A percentile compares a stretch with the other conserved stretches of the same genome.
phyloP scores from a whole-genome alignment of 2,329 filamentous ascomycete genomes.

The Pseudogymnoascus sp. region DNA sequence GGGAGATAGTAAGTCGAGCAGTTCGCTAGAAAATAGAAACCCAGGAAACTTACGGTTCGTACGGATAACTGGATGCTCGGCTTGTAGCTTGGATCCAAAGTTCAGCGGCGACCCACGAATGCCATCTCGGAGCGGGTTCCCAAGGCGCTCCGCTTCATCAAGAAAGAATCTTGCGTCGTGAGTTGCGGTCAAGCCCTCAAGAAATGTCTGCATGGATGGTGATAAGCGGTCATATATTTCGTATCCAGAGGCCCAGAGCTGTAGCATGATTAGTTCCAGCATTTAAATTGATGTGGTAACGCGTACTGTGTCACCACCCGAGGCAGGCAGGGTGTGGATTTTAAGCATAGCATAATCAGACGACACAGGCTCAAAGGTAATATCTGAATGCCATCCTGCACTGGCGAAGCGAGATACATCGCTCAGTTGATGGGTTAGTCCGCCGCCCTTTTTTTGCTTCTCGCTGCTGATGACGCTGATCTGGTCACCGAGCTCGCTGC shows the following conservation, averaged over 20 bases:
- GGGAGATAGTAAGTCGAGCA: neutral
- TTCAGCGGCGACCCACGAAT: constrained; percentile 51
- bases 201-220: constrained; percentile 38
- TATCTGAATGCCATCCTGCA: constrained; percentile 46
- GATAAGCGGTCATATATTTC: constrained; percentile 51
- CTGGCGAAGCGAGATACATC: constrained; percentile 43
- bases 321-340: constrained; percentile 39
- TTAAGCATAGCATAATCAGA: constrained; percentile 48
- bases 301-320: constrained; percentile 37
- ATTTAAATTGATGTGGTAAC: neutral
- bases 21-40: neutral
- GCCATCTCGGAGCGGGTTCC: constrained; percentile 30
- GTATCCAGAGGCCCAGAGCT: constrained; percentile 43
- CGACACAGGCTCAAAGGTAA: constrained; percentile 47
- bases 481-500: constrained; percentile 46
- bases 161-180: constrained; percentile 44
- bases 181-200: constrained; percentile 44
- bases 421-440: constrained; percentile 43
- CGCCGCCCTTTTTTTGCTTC: constrained; percentile 49
- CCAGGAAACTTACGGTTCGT: constrained; percentile 42
- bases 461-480: constrained; percentile 50
- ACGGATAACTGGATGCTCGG: constrained; percentile 43
- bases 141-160: constrained; percentile 41
- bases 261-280: neutral
- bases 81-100: constrained; percentile 40